Evolutionary conservation across 768 basidiomycete genomes (phyloP), one percentile per base, ranked within the genome.

Genomic region (Kwoniella dendrophila): DNA sequence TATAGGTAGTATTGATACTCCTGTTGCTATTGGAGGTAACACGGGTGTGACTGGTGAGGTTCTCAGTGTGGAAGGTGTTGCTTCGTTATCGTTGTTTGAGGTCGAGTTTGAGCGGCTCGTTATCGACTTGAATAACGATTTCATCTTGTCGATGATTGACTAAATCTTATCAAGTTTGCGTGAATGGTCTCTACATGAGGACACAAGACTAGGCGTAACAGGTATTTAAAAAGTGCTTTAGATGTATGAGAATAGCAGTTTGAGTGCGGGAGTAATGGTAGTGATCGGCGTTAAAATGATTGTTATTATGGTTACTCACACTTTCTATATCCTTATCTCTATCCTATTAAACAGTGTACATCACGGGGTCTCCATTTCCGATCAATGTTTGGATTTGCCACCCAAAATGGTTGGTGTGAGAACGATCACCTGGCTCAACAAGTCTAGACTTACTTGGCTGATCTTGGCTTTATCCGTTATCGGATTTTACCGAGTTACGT

Each of bases 21-120:
- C 40, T 3, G 26, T 43, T 26, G 54, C 12, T 3, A 56, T 44
- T 5, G 54, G 54, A 12, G 54, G n/a, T 12, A 51, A 14, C 12
- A 49, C 4, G 27, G 47, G 47, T 22, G 47, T 27, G 47, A 24
- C 47, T 14, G 47, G 16, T 14, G 47, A 26, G 11, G 20, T 45
- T 24, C 18, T 45, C 26, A 4, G 11, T 45, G 20, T 38, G 33
- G 8, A 12, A 34, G 30, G 12, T 27, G 24, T 12, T 14, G 47
- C 27, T 7, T 49, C 14, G 27, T 49, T 30, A 30, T 49, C 47
- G 47, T 24, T 26, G 4, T 16, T n/a, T 33, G 30, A 43, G 26
- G 24, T 49, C 27, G 47, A 26, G 30, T 49, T 49, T 24, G 51
- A n/a, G 8, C 51, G 51, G n/a, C 12, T 53, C 32, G 51, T 11